Base-by-base conservation (phyloP, 106 monocot genomes). In the Dendrobium nobile region DNA sequence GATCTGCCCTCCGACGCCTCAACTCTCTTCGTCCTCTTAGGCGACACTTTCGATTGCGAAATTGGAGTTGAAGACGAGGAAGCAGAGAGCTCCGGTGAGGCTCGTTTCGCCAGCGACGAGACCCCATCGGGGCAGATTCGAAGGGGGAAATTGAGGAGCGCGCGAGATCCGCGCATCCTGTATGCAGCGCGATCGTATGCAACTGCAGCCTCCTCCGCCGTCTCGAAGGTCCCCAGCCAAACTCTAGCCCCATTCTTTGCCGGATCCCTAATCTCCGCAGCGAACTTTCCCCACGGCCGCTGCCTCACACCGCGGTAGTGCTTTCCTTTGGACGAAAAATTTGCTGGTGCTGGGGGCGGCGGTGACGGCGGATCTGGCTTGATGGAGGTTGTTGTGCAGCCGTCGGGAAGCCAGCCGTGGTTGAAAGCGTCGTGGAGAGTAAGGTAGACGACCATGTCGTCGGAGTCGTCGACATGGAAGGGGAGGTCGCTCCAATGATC, bases 371-470 rank as follows among this genome's bases (percentile, higher is more conserved):
- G 73, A 42, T 20, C 7, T 8, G 77, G 67, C n/a, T 37, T 37
- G 41, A 28, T 19, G 73, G 48, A 42, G 78, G 33, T 68, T 70
- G 67, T 15, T 31, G 37, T 64, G 59, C 43, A 3, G 43, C 41
- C 68, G 68, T 55, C 81, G 37, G 95, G 93, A 65, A 81, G 65
- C 96, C 96, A 96, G 9, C 92, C 91, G 55, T 85, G 79, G 67
- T 58, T 75, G 87, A 83, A 89, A 54, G 93, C 96, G 84, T 97
- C 87, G 67, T 85, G 87, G 79, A 97, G 86, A 75, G 87, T 78
- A 28, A 85, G 87, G 85, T 83, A 88, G 67, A 97, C 58, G 59
- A 97, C 81, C 96, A 97, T 97, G 88, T 97, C 94, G 56, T 97
- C 90, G 27, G 94, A 85, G 81, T 97, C 96, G 82, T 94, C 88